A percentile compares a stretch with the other conserved stretches of the same genome.
phyloP scores from a whole-genome alignment of 1,284 basidiomycete genomes.

The Ceratobasidium papillatum region DNA sequence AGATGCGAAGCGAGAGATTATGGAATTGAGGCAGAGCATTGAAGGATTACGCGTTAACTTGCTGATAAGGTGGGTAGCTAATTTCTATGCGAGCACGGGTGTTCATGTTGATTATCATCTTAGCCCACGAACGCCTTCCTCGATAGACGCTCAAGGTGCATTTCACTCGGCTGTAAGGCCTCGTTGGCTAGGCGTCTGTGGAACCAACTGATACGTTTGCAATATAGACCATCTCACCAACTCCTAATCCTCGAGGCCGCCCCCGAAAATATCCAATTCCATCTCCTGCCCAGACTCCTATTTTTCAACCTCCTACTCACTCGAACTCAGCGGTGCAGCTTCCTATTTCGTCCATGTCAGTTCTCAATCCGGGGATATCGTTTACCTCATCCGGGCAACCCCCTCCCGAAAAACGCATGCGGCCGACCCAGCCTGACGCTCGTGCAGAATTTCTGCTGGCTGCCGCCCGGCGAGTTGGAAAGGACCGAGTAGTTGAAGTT shows the following conservation, averaged over 20 bases:
- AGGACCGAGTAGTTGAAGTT: constrained; percentile 22
- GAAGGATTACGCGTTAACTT: constrained; percentile 31
- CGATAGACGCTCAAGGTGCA: constrained; percentile 2
- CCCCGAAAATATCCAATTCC: constrained; percentile 33
- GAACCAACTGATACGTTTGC: neutral
- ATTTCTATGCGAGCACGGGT: neutral
- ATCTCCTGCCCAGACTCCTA: constrained; percentile 3
- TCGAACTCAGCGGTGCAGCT: constrained; percentile 31
- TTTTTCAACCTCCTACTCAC: constrained; percentile 24
- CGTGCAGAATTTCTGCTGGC: constrained; percentile 36
- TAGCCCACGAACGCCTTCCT: constrained; percentile 1
- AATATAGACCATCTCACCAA: constrained; percentile 12
- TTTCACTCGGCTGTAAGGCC: constrained; percentile 19
- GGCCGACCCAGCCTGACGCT: constrained; percentile 32
- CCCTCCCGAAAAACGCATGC: constrained; percentile 33
- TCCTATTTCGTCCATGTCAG: constrained; percentile 15
- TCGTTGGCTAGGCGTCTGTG: neutral
- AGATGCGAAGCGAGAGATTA: constrained; percentile 33
- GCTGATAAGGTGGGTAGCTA: constrained; percentile 9
- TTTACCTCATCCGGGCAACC: constrained; percentile 1
- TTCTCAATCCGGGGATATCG: constrained; percentile 19
- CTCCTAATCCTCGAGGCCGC: constrained; percentile 31
- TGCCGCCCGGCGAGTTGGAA: constrained; percentile 35
- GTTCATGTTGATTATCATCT: neutral
- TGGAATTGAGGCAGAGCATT: constrained; percentile 30